Evolutionary conservation across 768 basidiomycete species (phyloP), one percentile per base, ranked within the genome.

Genomic region (Mycena chlorophos): DNA sequence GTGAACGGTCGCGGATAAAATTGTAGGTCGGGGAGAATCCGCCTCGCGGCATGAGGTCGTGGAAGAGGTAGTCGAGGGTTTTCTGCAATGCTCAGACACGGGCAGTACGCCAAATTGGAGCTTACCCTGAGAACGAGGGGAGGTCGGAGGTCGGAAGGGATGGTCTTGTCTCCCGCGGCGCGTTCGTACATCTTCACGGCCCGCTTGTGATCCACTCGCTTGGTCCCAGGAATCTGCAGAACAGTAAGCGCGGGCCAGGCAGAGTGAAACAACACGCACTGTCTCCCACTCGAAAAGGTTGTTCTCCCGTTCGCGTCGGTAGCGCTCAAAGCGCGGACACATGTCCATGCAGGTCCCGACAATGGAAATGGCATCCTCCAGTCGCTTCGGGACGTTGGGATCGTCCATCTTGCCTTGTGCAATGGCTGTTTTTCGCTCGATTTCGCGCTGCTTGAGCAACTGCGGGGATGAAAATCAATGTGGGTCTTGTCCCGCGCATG

Each of bases 121-220:
- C n/a, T n/a, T n/a, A n/a, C n/a, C n/a, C n/a, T n/a, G n/a, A n/a
- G n/a, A 25, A 97, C 82, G 19, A 71, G 72, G 0, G 95, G 94
- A 6, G 95, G 94, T 17, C 96, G 85, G 46, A 99, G 76, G 69
- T 99, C 96, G 0, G 92, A 94, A 2, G 96, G 95, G 0, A 97
- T 65, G 0, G 85, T 86, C 71, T 95, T 90, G 76, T 96, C 92
- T 23, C 95, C 95, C 14, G 93, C 91, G 3, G 93, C 94, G 19
- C 96, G 89, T 68, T 96, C 92, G 69, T 94, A 99, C 67, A 88
- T 89, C 67, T 98, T 97, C 42, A 98, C 96, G 0, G 95, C 95
- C 49, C 87, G 86, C 37, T 77, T 76, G 60, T 93, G 93, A 66
- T 95, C 87, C 8, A 98, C 87, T 39, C 88, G 79, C 66, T 87